Percentiles rank a stretch among this genome's conserved stretches.
Evolutionary conservation across 805 yeast genomes (phyloP).

Genomic region (Yarrowia bubula): DNA sequence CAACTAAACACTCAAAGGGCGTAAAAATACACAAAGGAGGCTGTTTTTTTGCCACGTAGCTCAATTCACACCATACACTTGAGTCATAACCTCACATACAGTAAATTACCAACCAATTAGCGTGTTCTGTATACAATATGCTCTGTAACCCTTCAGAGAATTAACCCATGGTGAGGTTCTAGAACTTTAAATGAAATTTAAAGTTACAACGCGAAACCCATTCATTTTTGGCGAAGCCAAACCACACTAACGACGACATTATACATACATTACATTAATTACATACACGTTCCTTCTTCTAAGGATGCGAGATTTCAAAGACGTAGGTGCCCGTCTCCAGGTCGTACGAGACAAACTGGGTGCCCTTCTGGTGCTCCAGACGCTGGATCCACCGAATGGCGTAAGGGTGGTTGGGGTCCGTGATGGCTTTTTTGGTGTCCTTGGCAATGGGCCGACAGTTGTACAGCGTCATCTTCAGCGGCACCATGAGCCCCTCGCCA

Average conservation of each 20-base stretch:
- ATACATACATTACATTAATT: conserved; percentile 11
- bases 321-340: conserved; percentile 54
- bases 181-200: too few relatives aligned
- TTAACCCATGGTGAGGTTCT: too few relatives aligned
- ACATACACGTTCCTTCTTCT: background rate
- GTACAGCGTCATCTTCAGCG: conserved; percentile 68
- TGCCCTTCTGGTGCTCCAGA: conserved; percentile 57
- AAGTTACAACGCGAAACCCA: too few relatives aligned
- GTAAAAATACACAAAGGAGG: too few relatives aligned
- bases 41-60: too few relatives aligned
- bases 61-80: too few relatives aligned
- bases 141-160: too few relatives aligned
- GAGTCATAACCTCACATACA: too few relatives aligned
- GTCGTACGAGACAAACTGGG: conserved; percentile 73
- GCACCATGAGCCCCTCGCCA: conserved; percentile 83
- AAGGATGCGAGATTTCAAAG: conserved; percentile 35
- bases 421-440: conserved; percentile 67
- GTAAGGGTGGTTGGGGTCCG: conserved; percentile 72
- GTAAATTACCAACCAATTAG: too few relatives aligned
- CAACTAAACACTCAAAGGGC: too few relatives aligned
- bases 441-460: conserved; percentile 78
- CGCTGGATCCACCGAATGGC: conserved; percentile 67
- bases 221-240: too few relatives aligned
- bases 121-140: too few relatives aligned
- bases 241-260: background rate